Evolutionary conservation across 2,329 filamentous ascomycete species (phyloP), one percentile per base, ranked within the genome.

Genomic region (Sporothrix schenckii): DNA sequence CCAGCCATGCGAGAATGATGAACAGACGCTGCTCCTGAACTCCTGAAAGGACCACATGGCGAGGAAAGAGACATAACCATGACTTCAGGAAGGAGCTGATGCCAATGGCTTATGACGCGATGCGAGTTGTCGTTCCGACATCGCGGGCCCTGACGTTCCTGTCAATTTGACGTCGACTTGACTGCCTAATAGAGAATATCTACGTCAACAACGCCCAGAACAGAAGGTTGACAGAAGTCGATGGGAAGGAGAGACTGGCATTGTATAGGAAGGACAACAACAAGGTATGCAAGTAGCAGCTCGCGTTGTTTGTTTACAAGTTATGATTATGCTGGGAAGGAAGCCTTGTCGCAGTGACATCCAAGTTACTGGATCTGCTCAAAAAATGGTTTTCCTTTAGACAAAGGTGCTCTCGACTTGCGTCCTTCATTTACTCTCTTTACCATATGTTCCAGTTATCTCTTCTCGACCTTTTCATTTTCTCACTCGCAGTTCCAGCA

Each of bases 381-480:
- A 13, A 24, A 27, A 16, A 21, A 49, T 68, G 19, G 13, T 9
- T 34, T 34, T 2, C 6, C 34, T 9, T 34, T 34, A 1, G 34
- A 34, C 34, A 34, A 5, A 34, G 7, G 9, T 34, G 34, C 16
- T 19, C 16, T n/a, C 16, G 47, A 14, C 4, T n/a, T 49, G 16
- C 5, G 1, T 49, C 16, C 47, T 49, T 50, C 53, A 34, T 13
- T 60, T 50, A 16, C 7, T 14, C 47, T 68, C 39, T 14, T 34
- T 56, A 24, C 50, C 19, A 19, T 21, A 19, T 24, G 14, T 24
- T 5, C n/a, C 19, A 61, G 16, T 7, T 16, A 7, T 70, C 50
- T 41, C 44, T 13, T 68, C n/a, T 49, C 50, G 27, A 11, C 30
- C 30, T n/a, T 65, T 61, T 68, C n/a, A 52, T 34, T 60, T 27